These are phyloP conservation scores for Phytophthora litchii DNA, from an alignment of 352 stramenopile genomes.

Conservation along the genomic window DNA sequence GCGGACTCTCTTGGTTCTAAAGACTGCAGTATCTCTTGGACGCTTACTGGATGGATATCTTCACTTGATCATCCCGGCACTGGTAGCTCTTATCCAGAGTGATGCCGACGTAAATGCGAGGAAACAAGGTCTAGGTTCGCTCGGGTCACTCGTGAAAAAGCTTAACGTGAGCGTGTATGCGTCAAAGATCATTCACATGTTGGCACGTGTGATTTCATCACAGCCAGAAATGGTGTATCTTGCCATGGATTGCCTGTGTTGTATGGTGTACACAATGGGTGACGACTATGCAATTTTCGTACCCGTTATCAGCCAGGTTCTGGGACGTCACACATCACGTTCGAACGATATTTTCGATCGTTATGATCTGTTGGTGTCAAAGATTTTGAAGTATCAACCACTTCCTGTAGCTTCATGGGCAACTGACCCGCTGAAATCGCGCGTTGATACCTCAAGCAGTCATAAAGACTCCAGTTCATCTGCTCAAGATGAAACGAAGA, in stretches of 20 bases:
- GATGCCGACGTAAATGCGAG: constrained; percentile 81
- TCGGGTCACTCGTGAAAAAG: constrained; percentile 89
- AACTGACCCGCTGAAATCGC: constrained; percentile 69
- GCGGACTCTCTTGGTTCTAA: constrained; percentile 78
- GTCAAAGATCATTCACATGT: constrained; percentile 91
- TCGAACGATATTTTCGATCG: constrained; percentile 88
- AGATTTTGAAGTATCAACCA: constrained; percentile 88
- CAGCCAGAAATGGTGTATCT: constrained; percentile 87
- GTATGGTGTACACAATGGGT: constrained; percentile 90
- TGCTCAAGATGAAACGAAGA: constrained; percentile 72
- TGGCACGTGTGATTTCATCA: constrained; percentile 81
- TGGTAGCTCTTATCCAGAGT: constrained; percentile 85
- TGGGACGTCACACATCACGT: constrained; percentile 71
- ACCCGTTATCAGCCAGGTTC: constrained; percentile 82
- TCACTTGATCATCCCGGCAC: constrained; percentile 82
- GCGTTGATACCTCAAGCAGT: constrained; percentile 38
- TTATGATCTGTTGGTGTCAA: constrained; percentile 88
- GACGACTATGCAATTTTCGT: constrained; percentile 91
- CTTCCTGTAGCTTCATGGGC: constrained; percentile 84
- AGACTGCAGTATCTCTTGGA: constrained; percentile 78
- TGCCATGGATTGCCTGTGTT: constrained; percentile 88
- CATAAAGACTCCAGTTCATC: constrained; percentile 42
- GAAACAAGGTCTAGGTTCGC: constrained; percentile 81
- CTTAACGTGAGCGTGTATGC: constrained; percentile 89
- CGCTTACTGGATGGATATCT: constrained; percentile 83